Evolutionary conservation across 177 flowering plant species (phyloP), one percentile per base, ranked within the genome.

Genomic region (Vitis hybrid): DNA sequence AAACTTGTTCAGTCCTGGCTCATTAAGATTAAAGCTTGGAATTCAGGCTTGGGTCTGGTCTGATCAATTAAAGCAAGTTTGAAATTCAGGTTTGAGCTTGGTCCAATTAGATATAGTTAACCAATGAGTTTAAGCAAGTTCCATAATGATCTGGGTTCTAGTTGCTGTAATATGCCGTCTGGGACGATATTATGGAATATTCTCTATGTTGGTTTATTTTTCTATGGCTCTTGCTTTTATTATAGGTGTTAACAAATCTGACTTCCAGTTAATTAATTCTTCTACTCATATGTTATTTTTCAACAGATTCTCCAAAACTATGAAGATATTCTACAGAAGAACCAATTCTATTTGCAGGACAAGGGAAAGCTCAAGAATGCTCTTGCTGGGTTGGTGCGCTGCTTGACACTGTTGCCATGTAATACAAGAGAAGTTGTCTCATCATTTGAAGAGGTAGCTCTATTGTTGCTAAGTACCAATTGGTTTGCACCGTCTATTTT

Each of bases 231-330:
- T 54, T 54, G 15, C 17, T 17, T 26, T 40, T 40, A 40, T 40
- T 1, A 5, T 7, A 6, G 6, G 45, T 40, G 45, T 40, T 40
- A 40, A 40, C 45, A 0, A 40, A 40, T 40, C 30, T 26, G 55
- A 11, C 15, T 52, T 15, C 5, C 15, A 15, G 12, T 52, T 15
- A 11, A 11, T 52, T 52, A 11, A 52, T 11, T 15, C 55, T 52
- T 52, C 15, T 52, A 52, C 14, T 52, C 4, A 11, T 52, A 3
- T 50, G 23, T 70, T 5, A 49, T 26, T 60, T 7, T 19, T 65
- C 58, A 7, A 69, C 81, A 94, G 98, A 81, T 93, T 80, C 89
- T 95, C 66, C 86, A 85, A 74, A 88, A 83, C 73, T 95, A 89
- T 72, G 88, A 74, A 62, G 89, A 85, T 71, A 81, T 95, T 48